Base-by-base conservation (phyloP, 2,329 filamentous ascomycete species). In the Thermoascus crustaceus region DNA sequence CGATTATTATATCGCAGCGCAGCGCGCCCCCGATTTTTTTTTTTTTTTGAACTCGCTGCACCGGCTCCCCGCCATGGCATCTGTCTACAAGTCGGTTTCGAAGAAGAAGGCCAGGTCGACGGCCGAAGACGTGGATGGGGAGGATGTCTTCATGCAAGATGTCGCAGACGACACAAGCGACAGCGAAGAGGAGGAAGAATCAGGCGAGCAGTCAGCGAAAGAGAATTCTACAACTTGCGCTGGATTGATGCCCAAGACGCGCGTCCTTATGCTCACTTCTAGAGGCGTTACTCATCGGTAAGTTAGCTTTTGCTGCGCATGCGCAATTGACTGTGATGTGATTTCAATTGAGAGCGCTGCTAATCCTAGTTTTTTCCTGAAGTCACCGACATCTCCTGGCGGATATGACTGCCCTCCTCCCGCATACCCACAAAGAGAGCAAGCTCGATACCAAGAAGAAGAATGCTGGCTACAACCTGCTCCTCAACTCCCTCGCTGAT, bases 361-460 rank as follows among this genome's bases (percentile, higher is more conserved):
- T 42, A 35, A 44, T 37, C 30, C 34, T 39, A 40, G 40, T 44
- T 42, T 37, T 41, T 22, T 37, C 38, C 32, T 42, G 16, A 50
- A 93, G 89, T 62, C 91, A 95, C 63, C 83, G 91, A 27, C 91
- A 98, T 66, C 72, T 98, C 27, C 74, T 98, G 43, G 85, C 88
- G 54, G 91, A 98, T 55, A 72, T 98, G 31, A 78, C 86, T 39
- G 75, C 82, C 19, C 79, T 98, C 63, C 79, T 98, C 46, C 91
- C 91, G 2, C 91, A 98, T 61, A 80, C 81, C 47, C 80, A 86
- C 55, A 94, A 94, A 68, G 91, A 98, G 60, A 86, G 84, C 50
- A 98, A 98, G 66, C 85, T 95, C 47, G 91, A 98, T 62, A 91
- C 86, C 35, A 96, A 96, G 67, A 88, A 85, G 23, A 87, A 65